Evolutionary conservation across 306 rosid species (phyloP).

Genomic region (Aeschynomene evenia): DNA sequence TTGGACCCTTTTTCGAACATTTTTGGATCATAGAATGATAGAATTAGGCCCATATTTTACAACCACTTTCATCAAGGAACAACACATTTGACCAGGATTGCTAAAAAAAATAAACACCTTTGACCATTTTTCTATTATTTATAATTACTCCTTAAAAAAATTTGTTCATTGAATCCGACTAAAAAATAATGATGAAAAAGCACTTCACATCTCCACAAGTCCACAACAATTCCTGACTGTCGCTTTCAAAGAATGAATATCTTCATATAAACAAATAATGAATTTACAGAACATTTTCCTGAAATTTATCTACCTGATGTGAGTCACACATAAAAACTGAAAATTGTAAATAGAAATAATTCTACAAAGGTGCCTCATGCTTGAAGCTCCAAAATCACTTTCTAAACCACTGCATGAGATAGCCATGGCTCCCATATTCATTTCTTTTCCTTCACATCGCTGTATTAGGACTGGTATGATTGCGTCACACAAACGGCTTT

Average conservation of each 20-base stretch:
- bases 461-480: no score
- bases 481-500: no score
- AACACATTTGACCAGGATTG: no score
- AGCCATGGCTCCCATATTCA: no score
- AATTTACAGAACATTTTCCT: constrained; percentile 18
- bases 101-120: no score
- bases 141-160: neutral
- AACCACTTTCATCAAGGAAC: no score
- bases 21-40: no score
- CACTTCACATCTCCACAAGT: neutral
- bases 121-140: no score
- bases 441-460: no score
- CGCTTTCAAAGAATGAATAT: constrained; percentile 1
- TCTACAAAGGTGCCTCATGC: neutral
- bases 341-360: neutral
- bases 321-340: neutral
- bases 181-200: no score
- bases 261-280: neutral
- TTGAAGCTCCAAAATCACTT: neutral
- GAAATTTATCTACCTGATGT: neutral
- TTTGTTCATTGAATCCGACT: neutral
- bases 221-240: neutral
- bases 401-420: neutral
- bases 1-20: no score
- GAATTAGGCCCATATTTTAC: no score